Evolutionary conservation across 306 rosid species (phyloP), one percentile per base, ranked within the genome.

Genomic region (Carpinus viminea): DNA sequence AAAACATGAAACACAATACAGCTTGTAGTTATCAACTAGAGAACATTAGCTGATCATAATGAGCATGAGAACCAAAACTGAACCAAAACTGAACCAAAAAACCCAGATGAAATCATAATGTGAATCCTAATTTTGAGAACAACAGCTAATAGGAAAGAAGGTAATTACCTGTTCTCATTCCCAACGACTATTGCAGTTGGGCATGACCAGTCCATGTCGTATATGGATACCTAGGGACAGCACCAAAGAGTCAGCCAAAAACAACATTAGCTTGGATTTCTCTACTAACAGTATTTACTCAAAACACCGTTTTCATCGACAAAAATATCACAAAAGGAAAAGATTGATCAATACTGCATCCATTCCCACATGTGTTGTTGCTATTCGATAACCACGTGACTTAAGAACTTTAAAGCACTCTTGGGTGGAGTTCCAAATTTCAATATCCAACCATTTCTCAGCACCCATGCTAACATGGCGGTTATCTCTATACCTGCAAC

Each of bases 401-500:
- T 84, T 91, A 70, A 95, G 84, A 74, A 74, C 85, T 75, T 83
- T 66, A 79, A 92, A 95, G 87, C 98, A 95, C 53, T 91, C 97
- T 77, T 77, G 65, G 4, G 88, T 52, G 78, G 98, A 81, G 86
- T 87, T 88, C 98, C 98, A 95, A 20, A 95, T 79, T 81, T 92
- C 98, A 85, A 95, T 95, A 83, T 95, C 98, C 89, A 95, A 83
- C 98, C 98, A 95, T 88, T 95, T 92, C 91, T 95, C 98, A 0
- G 97, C 98, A 59, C 98, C 98, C 98, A 91, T 95, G 92, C 98
- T 95, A 45, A 92, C 98, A 85, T 95, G 98, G 16, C 97, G 97
- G 82, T 92, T 94, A 48, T 92, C 97, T 82, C 88, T 94, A 74
- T 91, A 94, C 89, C 98, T 94, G 88, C 74, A 80, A 74, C 54